Conservation (phyloP, 2,329 filamentous ascomycete genomes). For the Alternaria tenuissima region DNA sequence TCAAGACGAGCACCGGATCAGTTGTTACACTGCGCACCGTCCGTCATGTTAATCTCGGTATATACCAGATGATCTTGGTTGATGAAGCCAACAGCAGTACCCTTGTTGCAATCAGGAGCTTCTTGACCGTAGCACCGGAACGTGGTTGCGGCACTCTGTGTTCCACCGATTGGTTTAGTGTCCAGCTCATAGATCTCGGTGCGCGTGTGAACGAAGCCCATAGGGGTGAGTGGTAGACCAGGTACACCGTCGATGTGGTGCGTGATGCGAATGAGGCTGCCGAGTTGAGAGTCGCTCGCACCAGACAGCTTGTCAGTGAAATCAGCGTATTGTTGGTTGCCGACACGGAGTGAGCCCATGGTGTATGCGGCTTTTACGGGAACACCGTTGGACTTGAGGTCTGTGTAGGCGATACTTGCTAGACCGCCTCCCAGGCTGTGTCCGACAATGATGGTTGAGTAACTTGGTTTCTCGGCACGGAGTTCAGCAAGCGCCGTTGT, state of each 20-base stretch:
- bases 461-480: conserved; percentile 57
- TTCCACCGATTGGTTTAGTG: neutral
- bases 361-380: conserved; percentile 21
- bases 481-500: conserved; percentile 56
- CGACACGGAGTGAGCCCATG: conserved; percentile 68
- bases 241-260: conserved; percentile 73
- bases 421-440: conserved; percentile 74
- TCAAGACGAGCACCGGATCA: neutral
- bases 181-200: conserved; percentile 66
- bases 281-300: conserved; percentile 54
- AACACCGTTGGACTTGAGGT: conserved; percentile 15
- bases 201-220: conserved; percentile 70
- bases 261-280: conserved; percentile 68
- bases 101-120: conserved; percentile 21
- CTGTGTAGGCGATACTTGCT: conserved; percentile 61
- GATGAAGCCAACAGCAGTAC: conserved; percentile 15
- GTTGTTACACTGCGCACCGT: conserved; percentile 6
- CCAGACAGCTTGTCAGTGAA: conserved; percentile 57
- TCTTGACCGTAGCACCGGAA: conserved; percentile 28
- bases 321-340: conserved; percentile 63
- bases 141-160: conserved; percentile 17
- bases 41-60: conserved; percentile 20
- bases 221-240: conserved; percentile 65
- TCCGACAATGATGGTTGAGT: conserved; percentile 64
- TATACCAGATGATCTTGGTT: conserved; percentile 25